Base-by-base conservation (phyloP, 345 rosid species). In the Brassica cretica region DNA sequence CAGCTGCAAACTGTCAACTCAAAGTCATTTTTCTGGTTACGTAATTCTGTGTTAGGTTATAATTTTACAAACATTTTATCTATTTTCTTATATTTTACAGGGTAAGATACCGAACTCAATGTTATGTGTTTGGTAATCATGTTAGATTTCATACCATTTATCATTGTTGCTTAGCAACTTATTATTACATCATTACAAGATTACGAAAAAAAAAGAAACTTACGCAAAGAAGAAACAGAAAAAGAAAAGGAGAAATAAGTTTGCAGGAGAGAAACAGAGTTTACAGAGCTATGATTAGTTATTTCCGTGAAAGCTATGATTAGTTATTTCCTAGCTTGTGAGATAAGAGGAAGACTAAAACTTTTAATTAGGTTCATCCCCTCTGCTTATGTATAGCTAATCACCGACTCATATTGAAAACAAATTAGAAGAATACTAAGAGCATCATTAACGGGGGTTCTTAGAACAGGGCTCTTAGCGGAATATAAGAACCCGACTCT, bases 301-400 rank as follows among this genome's bases (percentile, higher is more conserved):
- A 32, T 32, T 21, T 46, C 74, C 78, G 74, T 79, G 78, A 62
- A 73, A 73, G 78, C 82, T 79, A 73, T 35, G 35, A 62, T 62
- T 61, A 68, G 4, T 15, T 72, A 32, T 32, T 21, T 46, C 5
- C n/a, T 72, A 78, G 69, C 39, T 24, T 61, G 68, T 37, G 62
- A 78, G 8, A 66, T 56, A 58, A 51, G 64, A 60, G 30, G 68
- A 59, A 79, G 65, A 73, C 74, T 49, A 25, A 51, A 61, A 5
- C 2, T 62, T 35, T 5, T 8, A 68, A 53, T 74, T 53, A 61
- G 78, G 66, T 79, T 73, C 78, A 73, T 73, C 74, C 82, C 70
- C 82, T 73, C 78, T 68, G 51, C 35, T 78, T 61, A 8, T 73
- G 53, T 62, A 18, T 32, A 15, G 64, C 65, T 78, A 73, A 78